Percentiles rank a stretch among this genome's conserved stretches.
These are phyloP conservation scores for Rhipidocladum racemiflorum DNA, from an alignment of 176 grass and related monocot species.

Conservation along the genomic window DNA sequence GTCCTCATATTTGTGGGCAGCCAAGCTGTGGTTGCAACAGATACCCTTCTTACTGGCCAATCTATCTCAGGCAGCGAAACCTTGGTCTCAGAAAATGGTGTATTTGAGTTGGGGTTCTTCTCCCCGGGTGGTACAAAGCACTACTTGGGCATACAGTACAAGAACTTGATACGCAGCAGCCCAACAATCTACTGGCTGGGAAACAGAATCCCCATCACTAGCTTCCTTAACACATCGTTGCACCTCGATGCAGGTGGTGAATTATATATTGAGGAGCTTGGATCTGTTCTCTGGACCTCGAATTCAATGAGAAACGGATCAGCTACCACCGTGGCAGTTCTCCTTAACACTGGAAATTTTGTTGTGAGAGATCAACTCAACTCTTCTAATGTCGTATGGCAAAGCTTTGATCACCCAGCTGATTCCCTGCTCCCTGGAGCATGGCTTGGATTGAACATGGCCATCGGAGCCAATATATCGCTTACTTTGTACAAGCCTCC, in stretches of 20 bases:
- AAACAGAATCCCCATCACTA: constrained; percentile 20
- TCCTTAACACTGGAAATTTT: constrained; percentile 40
- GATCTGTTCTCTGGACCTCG: constrained; percentile 32
- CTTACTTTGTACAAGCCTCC: not conserved
- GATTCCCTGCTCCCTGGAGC: constrained; percentile 39
- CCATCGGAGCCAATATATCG: not conserved
- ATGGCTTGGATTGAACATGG: constrained; percentile 30
- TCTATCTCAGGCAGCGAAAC: constrained; percentile 28
- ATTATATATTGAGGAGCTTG: constrained; percentile 26
- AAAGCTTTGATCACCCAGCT: constrained; percentile 48
- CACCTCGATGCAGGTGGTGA: constrained; percentile 19
- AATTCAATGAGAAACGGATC: not conserved
- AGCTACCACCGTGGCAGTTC: constrained; percentile 2
- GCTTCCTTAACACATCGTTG: not conserved
- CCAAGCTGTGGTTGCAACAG: not conserved
- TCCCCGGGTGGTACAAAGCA: not conserved
- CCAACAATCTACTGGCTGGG: constrained; percentile 25
- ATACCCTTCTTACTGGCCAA: constrained; percentile 23
- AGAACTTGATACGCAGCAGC: constrained; percentile 1
- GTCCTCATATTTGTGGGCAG: constrained; percentile 5
- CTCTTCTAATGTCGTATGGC: constrained; percentile 29
- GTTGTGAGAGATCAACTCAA: constrained; percentile 15
- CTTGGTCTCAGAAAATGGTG: constrained; percentile 30
- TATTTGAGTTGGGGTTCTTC: constrained; percentile 48
- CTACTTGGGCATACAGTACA: constrained; percentile 39